A percentile compares a stretch with the other conserved stretches of the same genome.
Evolutionary conservation across 768 basidiomycete species (phyloP).

Genomic region (Boletus rubroflammeus): DNA sequence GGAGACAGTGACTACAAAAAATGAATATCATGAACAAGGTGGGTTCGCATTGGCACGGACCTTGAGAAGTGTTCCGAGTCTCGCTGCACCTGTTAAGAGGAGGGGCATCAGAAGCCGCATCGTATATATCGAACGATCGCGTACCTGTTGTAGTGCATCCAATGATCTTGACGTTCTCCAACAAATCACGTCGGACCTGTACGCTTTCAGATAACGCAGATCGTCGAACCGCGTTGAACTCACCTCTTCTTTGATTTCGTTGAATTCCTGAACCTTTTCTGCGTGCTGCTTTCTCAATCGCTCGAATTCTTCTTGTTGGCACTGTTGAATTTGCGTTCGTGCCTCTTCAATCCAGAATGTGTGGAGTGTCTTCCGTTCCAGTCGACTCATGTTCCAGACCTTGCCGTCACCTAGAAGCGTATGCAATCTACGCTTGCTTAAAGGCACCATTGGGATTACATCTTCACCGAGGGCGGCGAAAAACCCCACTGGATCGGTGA

Average conservation of each 20-base stretch:
- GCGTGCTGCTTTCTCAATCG: constrained; percentile 38
- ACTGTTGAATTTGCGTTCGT: constrained; percentile 28
- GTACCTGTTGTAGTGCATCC: constrained; percentile 77
- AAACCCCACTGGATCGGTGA: constrained; percentile 31
- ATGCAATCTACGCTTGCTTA: constrained; percentile 34
- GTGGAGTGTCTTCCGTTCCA: constrained; percentile 46
- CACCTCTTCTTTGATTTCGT: constrained; percentile 54
- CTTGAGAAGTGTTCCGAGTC: constrained; percentile 53
- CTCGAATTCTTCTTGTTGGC: constrained; percentile 42
- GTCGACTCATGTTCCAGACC: constrained; percentile 53
- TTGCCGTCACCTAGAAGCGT: constrained; percentile 33
- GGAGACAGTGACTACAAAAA: constrained; percentile 50
- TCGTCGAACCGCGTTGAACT: constrained; percentile 1
- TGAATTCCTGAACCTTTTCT: constrained; percentile 35
- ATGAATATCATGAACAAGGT: neutral
- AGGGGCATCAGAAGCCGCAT: neutral
- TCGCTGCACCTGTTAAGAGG: constrained; percentile 55
- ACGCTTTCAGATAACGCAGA: neutral
- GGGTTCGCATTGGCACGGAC: constrained; percentile 31
- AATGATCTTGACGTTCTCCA: constrained; percentile 56
- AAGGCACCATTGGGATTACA: constrained; percentile 38
- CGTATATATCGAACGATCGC: neutral
- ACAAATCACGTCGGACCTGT: constrained; percentile 54
- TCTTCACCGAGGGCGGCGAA: constrained; percentile 37
- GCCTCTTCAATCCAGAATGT: constrained; percentile 46